A percentile compares a stretch with the other conserved stretches of the same genome.
These are phyloP conservation scores for Rossbeevera mucosa DNA, from an alignment of 768 basidiomycete species.

Conservation along the genomic window DNA sequence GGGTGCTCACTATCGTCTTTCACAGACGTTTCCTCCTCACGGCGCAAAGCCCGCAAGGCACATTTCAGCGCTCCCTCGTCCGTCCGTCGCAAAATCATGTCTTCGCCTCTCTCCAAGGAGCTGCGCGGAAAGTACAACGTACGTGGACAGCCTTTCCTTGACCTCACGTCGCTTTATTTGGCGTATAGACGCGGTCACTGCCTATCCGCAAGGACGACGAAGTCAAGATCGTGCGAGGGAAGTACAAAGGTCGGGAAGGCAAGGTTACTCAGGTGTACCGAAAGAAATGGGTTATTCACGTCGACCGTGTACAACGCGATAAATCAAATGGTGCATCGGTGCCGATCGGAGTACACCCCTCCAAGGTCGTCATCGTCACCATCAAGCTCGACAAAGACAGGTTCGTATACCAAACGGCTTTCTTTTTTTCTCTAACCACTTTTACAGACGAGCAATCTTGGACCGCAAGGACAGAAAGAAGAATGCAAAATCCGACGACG, in stretches of 20 bases:
- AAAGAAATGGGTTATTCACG: slow-evolving; percentile 98
- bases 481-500: slow-evolving; percentile 50
- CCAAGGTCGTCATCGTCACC: slow-evolving; percentile 90
- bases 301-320: slow-evolving; percentile 96
- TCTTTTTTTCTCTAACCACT: slow-evolving; percentile 5
- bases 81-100: slow-evolving; percentile 96
- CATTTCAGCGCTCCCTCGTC: slow-evolving; percentile 96
- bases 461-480: slow-evolving; percentile 84
- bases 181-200: slow-evolving; percentile 72
- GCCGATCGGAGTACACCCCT: slow-evolving; percentile 93
- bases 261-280: slow-evolving; percentile 97
- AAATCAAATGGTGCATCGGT: slow-evolving; percentile 94
- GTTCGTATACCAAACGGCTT: slow-evolving; percentile 33
- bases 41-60: slow-evolving; percentile 97
- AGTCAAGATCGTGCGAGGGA: slow-evolving; percentile 92
- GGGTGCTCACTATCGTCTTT: slow-evolving; percentile 44
- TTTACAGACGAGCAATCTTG: slow-evolving; percentile 69
- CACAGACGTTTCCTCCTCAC: slow-evolving; percentile 82
- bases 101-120: slow-evolving; percentile 91
- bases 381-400: slow-evolving; percentile 93
- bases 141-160: slow-evolving; percentile 28
- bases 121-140: slow-evolving; percentile 90
- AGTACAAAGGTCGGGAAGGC: slow-evolving; percentile 98
- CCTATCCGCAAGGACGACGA: slow-evolving; percentile 98
- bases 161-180: not conserved